A percentile compares a stretch with the other conserved stretches of the same genome.
Evolutionary conservation across 192 early-diverging fungal genomes (phyloP).

Genomic region (Coemansia reversa): DNA sequence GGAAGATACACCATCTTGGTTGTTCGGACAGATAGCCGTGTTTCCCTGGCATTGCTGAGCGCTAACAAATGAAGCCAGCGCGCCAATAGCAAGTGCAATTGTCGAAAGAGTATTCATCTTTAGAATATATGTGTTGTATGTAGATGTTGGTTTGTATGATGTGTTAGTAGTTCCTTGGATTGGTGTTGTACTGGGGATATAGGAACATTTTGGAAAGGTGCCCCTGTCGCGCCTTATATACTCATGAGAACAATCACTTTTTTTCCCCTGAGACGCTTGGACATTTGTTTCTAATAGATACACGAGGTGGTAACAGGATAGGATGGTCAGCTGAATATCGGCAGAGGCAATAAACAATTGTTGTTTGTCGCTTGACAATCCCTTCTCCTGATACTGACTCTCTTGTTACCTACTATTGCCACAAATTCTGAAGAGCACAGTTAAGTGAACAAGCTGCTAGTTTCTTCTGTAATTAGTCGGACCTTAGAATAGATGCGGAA

Average conservation of each 20-base stretch:
- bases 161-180: background rate
- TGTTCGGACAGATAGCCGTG: conserved; percentile 36
- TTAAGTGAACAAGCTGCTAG: background rate
- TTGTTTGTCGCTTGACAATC: background rate
- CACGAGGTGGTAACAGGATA: background rate
- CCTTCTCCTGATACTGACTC: background rate
- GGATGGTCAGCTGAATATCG: background rate
- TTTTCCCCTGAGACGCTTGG: background rate
- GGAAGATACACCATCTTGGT: conserved; percentile 36
- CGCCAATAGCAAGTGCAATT: conserved; percentile 13
- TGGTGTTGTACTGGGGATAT: background rate
- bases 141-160: background rate
- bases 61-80: conserved; percentile 12
- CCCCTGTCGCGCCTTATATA: background rate
- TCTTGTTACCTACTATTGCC: background rate
- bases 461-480: background rate
- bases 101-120: conserved; percentile 10
- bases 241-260: background rate
- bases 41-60: conserved; percentile 40
- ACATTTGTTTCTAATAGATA: background rate
- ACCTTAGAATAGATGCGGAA: background rate
- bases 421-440: background rate
- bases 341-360: background rate
- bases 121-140: background rate
- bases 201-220: background rate